Conservation (phyloP, 2,329 filamentous ascomycete species). For the Apiospora rasikravindrae region DNA sequence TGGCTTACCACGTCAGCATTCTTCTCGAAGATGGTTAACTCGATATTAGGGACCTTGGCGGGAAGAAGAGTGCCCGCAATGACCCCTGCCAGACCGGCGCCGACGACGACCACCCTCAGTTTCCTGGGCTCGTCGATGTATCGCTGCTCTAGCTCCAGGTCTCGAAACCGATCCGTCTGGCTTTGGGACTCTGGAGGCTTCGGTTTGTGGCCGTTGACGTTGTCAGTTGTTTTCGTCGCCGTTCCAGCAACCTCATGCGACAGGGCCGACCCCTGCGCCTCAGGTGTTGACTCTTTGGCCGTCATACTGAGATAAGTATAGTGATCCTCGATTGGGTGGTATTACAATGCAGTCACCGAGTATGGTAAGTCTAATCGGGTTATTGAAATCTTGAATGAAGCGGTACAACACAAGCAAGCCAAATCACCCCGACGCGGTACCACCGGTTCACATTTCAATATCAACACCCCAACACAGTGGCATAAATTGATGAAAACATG, state of each 20-base stretch:
- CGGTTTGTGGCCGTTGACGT: not conserved
- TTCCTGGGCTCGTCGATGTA: slow-evolving; percentile 53
- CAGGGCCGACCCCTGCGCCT: not conserved
- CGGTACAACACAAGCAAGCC: too few species aligned
- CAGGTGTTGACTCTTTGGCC: not conserved
- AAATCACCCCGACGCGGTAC: too few species aligned
- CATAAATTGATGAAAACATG: too few species aligned
- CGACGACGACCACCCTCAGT: slow-evolving; percentile 64
- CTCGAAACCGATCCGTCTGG: not conserved
- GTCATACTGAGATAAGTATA: not conserved
- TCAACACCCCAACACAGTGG: too few species aligned
- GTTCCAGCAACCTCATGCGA: not conserved
- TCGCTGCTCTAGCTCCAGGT: slow-evolving; percentile 40
- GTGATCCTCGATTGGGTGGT: not conserved
- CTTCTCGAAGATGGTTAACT: slow-evolving; percentile 72
- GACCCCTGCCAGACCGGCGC: slow-evolving; percentile 68
- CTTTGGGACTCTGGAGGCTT: not conserved
- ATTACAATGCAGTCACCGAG: not conserved
- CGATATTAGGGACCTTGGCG: slow-evolving; percentile 69
- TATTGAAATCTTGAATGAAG: not conserved
- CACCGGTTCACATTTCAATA: too few species aligned
- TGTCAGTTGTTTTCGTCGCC: not conserved
- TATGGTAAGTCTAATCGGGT: fast-evolving
- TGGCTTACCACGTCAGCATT: slow-evolving; percentile 66
- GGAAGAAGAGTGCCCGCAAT: slow-evolving; percentile 70